A percentile compares a stretch with the other conserved stretches of the same genome.
Conservation (phyloP, 2,329 filamentous ascomycete species). For the Akanthomyces uredinophilus region DNA sequence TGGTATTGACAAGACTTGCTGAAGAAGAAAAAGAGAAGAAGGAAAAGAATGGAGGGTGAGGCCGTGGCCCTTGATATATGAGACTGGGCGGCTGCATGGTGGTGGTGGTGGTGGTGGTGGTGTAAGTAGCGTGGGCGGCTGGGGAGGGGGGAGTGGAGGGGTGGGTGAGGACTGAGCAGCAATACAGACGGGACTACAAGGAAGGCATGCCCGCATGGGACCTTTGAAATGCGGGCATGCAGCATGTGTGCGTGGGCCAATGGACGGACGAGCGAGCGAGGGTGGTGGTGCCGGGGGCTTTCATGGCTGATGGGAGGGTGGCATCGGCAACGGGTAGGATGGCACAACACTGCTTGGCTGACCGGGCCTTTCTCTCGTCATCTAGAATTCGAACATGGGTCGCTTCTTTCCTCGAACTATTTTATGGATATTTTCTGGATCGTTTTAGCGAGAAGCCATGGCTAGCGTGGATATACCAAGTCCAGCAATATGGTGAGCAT, state of each 20-base stretch:
- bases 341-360: neutral
- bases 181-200: neutral
- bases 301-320: slow-evolving; percentile 7
- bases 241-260: slow-evolving; percentile 1
- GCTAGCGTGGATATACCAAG: no score
- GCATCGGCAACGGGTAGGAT: neutral
- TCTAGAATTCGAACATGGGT: neutral
- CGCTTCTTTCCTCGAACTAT: no score
- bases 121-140: neutral
- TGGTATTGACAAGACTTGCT: slow-evolving; percentile 35
- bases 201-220: neutral
- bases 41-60: slow-evolving; percentile 32
- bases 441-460: no score
- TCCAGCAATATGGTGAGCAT: no score
- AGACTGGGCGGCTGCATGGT: neutral
- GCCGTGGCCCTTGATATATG: slow-evolving; percentile 22
- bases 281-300: neutral
- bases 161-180: neutral
- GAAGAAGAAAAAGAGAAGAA: slow-evolving; percentile 46
- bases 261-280: neutral
- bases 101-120: no score
- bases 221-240: neutral
- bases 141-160: neutral
- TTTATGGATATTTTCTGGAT: no score
- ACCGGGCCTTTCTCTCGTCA: neutral